Evolutionary conservation across 1,139 yeast species (phyloP).

Genomic region (Kodamaea sp.): DNA sequence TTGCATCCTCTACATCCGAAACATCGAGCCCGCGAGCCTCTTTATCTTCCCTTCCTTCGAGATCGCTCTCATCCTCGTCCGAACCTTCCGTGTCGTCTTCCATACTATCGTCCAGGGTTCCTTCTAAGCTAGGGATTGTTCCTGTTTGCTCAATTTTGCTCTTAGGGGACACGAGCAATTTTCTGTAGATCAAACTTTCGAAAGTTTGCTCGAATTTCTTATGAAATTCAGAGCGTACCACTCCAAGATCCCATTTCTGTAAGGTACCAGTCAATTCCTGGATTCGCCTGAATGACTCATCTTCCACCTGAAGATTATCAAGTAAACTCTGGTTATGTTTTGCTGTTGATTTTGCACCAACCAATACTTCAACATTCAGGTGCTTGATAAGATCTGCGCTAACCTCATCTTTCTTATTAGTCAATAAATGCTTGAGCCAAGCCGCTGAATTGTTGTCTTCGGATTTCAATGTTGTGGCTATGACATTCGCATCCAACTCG

Average conservation of each 20-base stretch:
- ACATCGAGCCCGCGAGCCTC: conserved; percentile 16
- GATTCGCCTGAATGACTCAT: conserved; percentile 14
- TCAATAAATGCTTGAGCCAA: conserved; percentile 15
- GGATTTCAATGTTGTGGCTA: conserved; percentile 13
- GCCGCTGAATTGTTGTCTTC: conserved; percentile 15
- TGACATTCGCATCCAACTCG: conserved; percentile 48
- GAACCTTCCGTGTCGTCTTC: conserved; percentile 11
- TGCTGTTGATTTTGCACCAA: background rate
- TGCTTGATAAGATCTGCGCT: background rate
- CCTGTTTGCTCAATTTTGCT: conserved; percentile 1
- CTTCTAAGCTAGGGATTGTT: background rate
- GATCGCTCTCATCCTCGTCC: conserved; percentile 28
- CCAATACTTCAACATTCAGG: background rate
- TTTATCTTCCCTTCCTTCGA: conserved; percentile 20
- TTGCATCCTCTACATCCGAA: conserved; percentile 20
- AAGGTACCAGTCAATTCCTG: conserved; percentile 12
- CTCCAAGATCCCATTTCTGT: conserved; percentile 12
- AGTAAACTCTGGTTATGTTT: conserved; percentile 7
- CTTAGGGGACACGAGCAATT: conserved; percentile 14
- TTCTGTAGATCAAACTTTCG: conserved; percentile 21
- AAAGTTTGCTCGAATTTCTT: conserved; percentile 20
- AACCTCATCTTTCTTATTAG: background rate
- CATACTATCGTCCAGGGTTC: conserved; percentile 7
- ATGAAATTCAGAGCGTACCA: conserved; percentile 6
- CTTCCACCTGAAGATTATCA: conserved; percentile 12